Percentiles rank a stretch among this genome's conserved stretches.
phyloP scores from a whole-genome alignment of 2,329 filamentous ascomycete genomes.

The Ilyonectria sp. region DNA sequence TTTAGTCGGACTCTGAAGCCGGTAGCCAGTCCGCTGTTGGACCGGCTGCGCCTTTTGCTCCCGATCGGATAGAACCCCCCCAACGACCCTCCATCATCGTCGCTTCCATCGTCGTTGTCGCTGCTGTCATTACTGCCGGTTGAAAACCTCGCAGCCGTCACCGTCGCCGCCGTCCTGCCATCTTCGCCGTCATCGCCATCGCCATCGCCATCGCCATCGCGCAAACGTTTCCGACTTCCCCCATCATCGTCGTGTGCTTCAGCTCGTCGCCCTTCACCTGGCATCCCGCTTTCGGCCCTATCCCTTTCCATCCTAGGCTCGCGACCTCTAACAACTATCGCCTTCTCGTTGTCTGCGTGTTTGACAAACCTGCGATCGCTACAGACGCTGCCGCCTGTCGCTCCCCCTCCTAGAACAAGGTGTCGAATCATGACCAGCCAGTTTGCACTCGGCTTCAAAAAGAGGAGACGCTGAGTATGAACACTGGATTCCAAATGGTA shows the following conservation, averaged over 20 bases:
- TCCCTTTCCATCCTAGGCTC: background rate
- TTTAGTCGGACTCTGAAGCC: constrained; percentile 13
- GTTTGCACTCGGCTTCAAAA: constrained; percentile 41
- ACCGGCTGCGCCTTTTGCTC: constrained; percentile 5
- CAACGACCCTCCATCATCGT: constrained; percentile 5
- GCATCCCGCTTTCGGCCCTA: background rate
- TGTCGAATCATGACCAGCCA: constrained; percentile 42
- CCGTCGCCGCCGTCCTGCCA: constrained; percentile 1
- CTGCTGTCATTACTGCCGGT: background rate
- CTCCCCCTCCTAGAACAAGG: constrained; percentile 18
- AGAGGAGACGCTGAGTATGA: constrained; percentile 46
- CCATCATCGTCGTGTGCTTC: constrained; percentile 3
- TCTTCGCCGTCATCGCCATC: background rate
- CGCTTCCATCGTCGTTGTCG: background rate
- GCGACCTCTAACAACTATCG: background rate
- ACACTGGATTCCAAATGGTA: constrained; percentile 39
- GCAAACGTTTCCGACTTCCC: background rate
- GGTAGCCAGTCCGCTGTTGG: constrained; percentile 10
- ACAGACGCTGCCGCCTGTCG: constrained; percentile 22
- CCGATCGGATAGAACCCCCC: constrained; percentile 15
- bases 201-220: constrained; percentile 2
- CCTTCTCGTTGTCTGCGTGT: background rate
- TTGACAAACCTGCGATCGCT: constrained; percentile 13
- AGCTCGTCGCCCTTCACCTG: constrained; percentile 2
- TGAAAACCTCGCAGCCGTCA: background rate